Evolutionary conservation across 345 rosid genomes (phyloP), one percentile per base, ranked within the genome.

Genomic region (Kernera saxatilis): DNA sequence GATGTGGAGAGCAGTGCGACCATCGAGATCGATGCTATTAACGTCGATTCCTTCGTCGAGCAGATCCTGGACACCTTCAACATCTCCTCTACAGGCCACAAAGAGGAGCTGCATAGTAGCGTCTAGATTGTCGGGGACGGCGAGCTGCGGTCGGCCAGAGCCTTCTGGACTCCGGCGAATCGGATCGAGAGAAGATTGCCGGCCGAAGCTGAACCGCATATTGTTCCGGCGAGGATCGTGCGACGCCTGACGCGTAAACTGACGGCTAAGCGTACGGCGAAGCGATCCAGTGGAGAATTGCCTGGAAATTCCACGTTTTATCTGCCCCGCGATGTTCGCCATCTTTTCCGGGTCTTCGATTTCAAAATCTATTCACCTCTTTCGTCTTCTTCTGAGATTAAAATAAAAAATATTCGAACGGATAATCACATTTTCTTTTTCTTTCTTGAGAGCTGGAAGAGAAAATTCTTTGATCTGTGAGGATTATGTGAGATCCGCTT

Each of bases 111-210:
- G 97, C 95, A 91, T 91, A 25, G 99, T 94, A 7, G 82, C 82
- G 80, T 94, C 99, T 8, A 94, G 83, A 58, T 94, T 91, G 76
- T 89, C 99, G 19, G 99, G 99, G 10, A 94, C 96, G 4, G 90
- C 18, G 23, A 91, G 82, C 56, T 83, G 85, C 21, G 78, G 84
- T 22, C 60, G 29, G 30, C 5, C 12, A 14, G 74, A 70, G n/a
- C 33, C 66, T 1, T 45, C 78, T 1, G 86, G 82, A 57, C 88
- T 86, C 79, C 97, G 75, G 18, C 89, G 82, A 26, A 88, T 84
- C 25, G 96, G 96, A 68, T 91, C 97, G 11, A 91, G 79, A 35
- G 97, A 91, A 0, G 96, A 91, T 74, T 91, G 96, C 6, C 96
- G 60, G 1, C 97, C 96, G 67, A 91, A 87, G 76, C 97, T 88